Base-by-base conservation (phyloP, 768 basidiomycete species). In the Multifurca ochricompacta region DNA sequence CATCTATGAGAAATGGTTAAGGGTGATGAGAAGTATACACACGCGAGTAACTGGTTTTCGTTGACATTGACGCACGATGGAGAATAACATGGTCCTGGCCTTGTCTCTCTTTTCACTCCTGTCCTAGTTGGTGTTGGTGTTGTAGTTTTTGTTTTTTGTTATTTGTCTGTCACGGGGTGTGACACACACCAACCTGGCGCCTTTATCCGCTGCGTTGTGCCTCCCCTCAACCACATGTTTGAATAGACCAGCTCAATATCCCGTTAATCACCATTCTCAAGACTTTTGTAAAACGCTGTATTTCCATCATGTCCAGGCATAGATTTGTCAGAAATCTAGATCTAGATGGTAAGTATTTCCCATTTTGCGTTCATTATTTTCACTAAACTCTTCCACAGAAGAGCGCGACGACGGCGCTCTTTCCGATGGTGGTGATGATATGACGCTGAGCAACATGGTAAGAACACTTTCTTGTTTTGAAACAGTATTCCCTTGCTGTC, bases 311-410 rank as follows among this genome's bases (percentile, higher is more conserved):
- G 92, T 97, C 95, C 5, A 78, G 96, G 68, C 96, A 98, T 70
- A 83, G 93, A 65, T 79, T 85, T 70, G 76, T 97, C 59, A 77
- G 88, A 59, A 92, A 93, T 70, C 72, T 98, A 27, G 82, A 96
- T 68, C 73, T 96, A 37, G 74, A 81, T 54, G 85, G 87, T 84
- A 42, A 54, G 44, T 31, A 4, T 18, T 35, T 14, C 35, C 19
- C 44, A n/a, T 28, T 31, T 36, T 13, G 36, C 30, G 37, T 5
- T n/a, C 28, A 34, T 10, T 45, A 11, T 51, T 2, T 54, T 49
- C 51, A 9, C 56, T 42, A 50, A 41, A 18, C 54, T 10, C 45
- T 21, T 42, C 27, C 58, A n/a, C 62, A 92, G 94, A 84, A 67
- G 93, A 91, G 70, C 76, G 94, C 60, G 85, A 92, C 42, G 92